A percentile compares a stretch with the other conserved stretches of the same genome.
phyloP scores from a whole-genome alignment of 352 stramenopile genomes.

The Phytophthora pisi region DNA sequence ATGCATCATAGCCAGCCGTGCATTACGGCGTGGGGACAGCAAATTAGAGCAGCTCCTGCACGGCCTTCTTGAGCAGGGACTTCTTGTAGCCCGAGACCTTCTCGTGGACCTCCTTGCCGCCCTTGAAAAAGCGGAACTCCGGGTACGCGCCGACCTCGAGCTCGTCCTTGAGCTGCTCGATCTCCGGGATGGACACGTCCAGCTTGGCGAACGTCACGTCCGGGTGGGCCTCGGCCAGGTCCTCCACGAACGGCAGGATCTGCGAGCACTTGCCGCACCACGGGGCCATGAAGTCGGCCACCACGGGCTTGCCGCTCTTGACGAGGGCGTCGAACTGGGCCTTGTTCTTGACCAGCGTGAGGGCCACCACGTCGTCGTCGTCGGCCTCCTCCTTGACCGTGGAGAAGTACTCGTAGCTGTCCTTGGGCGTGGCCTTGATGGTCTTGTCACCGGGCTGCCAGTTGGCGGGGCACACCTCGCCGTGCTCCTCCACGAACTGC shows the following conservation, averaged over 20 bases:
- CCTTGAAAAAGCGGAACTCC: constrained; percentile 89
- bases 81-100: constrained; percentile 89
- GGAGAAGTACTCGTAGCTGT: constrained; percentile 86
- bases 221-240: constrained; percentile 66
- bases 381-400: constrained; percentile 63
- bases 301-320: constrained; percentile 70
- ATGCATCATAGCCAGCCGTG: constrained; percentile 5
- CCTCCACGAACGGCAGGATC: constrained; percentile 79
- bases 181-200: constrained; percentile 72
- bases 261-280: constrained; percentile 89
- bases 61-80: constrained; percentile 70
- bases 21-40: constrained; percentile 12
- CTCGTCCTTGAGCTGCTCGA: constrained; percentile 79
- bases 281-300: constrained; percentile 86
- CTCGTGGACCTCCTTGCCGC: constrained; percentile 72
- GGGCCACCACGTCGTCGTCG: constrained; percentile 42
- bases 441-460: constrained; percentile 93
- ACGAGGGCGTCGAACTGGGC: constrained; percentile 65
- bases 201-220: constrained; percentile 84
- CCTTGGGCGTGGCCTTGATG: constrained; percentile 87
- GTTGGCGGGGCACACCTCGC: constrained; percentile 93
- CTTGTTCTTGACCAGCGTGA: constrained; percentile 69
- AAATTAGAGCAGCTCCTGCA: constrained; percentile 59
- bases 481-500: constrained; percentile 93
- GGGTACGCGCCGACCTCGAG: constrained; percentile 75